Evolutionary conservation across 306 rosid species (phyloP).

Genomic region (Fagus sylvatica): DNA sequence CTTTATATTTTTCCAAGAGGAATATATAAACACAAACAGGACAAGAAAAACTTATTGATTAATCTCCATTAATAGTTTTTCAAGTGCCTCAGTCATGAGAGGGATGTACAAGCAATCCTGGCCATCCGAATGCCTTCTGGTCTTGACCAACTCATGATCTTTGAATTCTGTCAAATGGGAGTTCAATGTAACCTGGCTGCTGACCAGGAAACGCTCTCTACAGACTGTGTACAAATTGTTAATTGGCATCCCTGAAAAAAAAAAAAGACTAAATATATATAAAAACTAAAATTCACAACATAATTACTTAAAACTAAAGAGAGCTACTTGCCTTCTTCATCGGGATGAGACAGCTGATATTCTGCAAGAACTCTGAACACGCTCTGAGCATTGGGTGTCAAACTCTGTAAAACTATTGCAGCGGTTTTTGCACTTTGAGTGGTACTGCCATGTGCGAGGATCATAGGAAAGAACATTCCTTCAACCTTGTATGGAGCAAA

Average conservation of each 20-base stretch:
- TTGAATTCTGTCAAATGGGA: conserved; percentile 90
- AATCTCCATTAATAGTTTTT: conserved; percentile 60
- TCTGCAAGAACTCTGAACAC: conserved; percentile 91
- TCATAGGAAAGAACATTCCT: conserved; percentile 78
- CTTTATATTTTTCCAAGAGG: background rate
- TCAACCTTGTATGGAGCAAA: conserved; percentile 78
- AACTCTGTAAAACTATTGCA: conserved; percentile 78
- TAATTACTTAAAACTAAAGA: conserved; percentile 13
- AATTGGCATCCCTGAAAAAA: conserved; percentile 69
- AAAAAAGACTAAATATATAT: background rate
- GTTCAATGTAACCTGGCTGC: conserved; percentile 78
- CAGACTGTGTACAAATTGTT: conserved; percentile 63
- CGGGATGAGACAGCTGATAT: conserved; percentile 75
- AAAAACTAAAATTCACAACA: conserved; percentile 16
- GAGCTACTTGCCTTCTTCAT: conserved; percentile 64
- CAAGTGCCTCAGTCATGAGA: conserved; percentile 72
- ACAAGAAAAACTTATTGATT: conserved; percentile 17
- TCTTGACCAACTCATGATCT: conserved; percentile 91
- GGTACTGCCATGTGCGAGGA: conserved; percentile 71
- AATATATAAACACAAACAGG: background rate
- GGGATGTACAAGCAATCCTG: conserved; percentile 78
- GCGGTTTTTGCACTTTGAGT: conserved; percentile 86
- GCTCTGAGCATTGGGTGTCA: conserved; percentile 92
- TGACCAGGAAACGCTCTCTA: conserved; percentile 82
- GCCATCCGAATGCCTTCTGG: conserved; percentile 79